Conservation (phyloP, 1,284 basidiomycete genomes). For the Schizophyllum commune region DNA sequence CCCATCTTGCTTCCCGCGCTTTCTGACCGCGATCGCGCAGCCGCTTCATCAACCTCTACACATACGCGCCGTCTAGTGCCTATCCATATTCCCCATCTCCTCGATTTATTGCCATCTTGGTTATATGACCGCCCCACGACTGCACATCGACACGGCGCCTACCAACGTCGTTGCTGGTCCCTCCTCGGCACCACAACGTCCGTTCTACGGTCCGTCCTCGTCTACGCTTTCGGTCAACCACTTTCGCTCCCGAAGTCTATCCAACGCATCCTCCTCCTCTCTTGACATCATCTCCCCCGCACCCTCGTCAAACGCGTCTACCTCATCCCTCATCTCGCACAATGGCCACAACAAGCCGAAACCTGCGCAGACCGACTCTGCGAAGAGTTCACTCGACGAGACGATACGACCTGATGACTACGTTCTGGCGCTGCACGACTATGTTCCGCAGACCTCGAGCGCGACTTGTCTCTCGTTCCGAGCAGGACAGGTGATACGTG, state of each 20-base stretch:
- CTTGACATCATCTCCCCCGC: conserved; percentile 45
- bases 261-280: conserved; percentile 51
- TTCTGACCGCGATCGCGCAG: background rate
- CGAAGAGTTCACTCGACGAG: conserved; percentile 33
- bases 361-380: conserved; percentile 25
- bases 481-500: conserved; percentile 86
- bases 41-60: background rate
- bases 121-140: background rate
- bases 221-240: background rate
- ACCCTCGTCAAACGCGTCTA: conserved; percentile 46
- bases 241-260: conserved; percentile 37
- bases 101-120: background rate
- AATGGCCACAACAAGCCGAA: conserved; percentile 18
- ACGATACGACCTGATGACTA: conserved; percentile 45
- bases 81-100: background rate
- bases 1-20: background rate
- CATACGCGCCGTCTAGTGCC: background rate
- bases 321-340: conserved; percentile 37
- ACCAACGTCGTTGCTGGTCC: background rate
- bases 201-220: background rate
- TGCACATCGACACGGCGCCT: background rate
- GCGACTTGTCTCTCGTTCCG: conserved; percentile 84
- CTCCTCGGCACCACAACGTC: background rate
- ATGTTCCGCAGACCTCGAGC: conserved; percentile 61
- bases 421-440: conserved; percentile 87